Evolutionary conservation across 805 yeast species (phyloP).

Genomic region (Jamesozyma piceae): DNA sequence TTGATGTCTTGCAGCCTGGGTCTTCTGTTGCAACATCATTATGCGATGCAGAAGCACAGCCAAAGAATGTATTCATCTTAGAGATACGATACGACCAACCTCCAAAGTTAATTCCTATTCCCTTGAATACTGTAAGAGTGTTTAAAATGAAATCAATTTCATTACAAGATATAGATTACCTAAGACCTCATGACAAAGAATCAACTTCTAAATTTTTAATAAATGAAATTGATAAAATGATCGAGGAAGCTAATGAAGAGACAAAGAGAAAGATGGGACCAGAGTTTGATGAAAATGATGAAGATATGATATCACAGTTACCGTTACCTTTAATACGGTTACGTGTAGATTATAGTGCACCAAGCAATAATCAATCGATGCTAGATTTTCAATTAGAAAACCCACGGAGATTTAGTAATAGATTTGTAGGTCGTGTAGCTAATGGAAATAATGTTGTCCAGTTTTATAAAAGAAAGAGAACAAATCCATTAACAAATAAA

Average conservation of each 20-base stretch:
- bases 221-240: slow-evolving; percentile 56
- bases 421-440: slow-evolving; percentile 86
- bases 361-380: slow-evolving; percentile 11
- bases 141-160: slow-evolving; percentile 63
- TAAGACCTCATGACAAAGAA: slow-evolving; percentile 53
- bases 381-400: slow-evolving; percentile 82
- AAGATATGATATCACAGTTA: slow-evolving; percentile 27
- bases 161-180: slow-evolving; percentile 41
- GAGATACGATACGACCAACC: slow-evolving; percentile 51
- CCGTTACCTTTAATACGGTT: slow-evolving; percentile 78
- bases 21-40: slow-evolving; percentile 88
- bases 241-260: slow-evolving; percentile 45
- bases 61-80: slow-evolving; percentile 66
- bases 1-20: slow-evolving; percentile 83
- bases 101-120: slow-evolving; percentile 38
- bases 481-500: slow-evolving; percentile 4
- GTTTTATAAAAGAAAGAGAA: slow-evolving; percentile 45
- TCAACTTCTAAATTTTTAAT: slow-evolving; percentile 53
- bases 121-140: slow-evolving; percentile 61
- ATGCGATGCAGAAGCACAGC: slow-evolving; percentile 71
- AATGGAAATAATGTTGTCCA: slow-evolving; percentile 80
- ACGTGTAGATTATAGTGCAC: slow-evolving; percentile 77
- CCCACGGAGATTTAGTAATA: slow-evolving; percentile 76
- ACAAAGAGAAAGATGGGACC: slow-evolving; percentile 34
- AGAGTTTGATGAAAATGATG: slow-evolving; percentile 6